phyloP scores from a whole-genome alignment of 495 filamentous ascomycete genomes.

The Aspergillus egyptiacus region DNA sequence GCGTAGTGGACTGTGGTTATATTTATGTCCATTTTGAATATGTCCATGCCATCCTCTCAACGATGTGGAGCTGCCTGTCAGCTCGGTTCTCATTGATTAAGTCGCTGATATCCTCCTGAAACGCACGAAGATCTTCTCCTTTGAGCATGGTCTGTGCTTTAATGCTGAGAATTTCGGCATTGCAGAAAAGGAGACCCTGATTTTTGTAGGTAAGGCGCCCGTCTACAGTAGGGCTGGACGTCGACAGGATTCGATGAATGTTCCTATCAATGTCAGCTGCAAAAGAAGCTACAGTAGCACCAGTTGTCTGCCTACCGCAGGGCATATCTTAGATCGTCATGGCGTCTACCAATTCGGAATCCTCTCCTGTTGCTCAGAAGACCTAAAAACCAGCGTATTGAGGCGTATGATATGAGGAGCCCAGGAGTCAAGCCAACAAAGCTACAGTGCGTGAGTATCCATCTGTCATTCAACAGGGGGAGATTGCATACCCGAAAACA shows the following conservation, averaged over 20 bases:
- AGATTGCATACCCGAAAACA: conserved; percentile 65
- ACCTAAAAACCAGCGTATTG: conserved; percentile 62
- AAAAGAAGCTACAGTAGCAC: not conserved
- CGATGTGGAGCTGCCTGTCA: conserved; percentile 62
- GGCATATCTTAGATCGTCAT: conserved; percentile 62
- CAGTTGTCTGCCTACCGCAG: conserved; percentile 50
- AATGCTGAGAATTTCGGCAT: conserved; percentile 71
- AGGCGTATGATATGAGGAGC: conserved; percentile 72
- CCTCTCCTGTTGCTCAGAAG: conserved; percentile 63
- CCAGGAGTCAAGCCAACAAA: conserved; percentile 92
- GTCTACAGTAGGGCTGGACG: conserved; percentile 53
- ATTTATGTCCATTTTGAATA: conserved; percentile 67
- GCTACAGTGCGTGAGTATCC: conserved; percentile 32
- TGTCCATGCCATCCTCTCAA: conserved; percentile 80
- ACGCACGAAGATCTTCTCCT: conserved; percentile 66
- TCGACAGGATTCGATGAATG: conserved; percentile 73
- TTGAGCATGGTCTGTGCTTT: conserved; percentile 60
- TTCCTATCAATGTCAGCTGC: conserved; percentile 41
- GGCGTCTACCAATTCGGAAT: conserved; percentile 50
- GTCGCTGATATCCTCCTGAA: conserved; percentile 78
- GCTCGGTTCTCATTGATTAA: conserved; percentile 70
- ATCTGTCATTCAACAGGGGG: not conserved
- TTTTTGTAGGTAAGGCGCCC: conserved; percentile 80
- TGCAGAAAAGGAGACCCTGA: conserved; percentile 81
- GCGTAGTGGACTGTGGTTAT: not conserved